Evolutionary conservation across 768 basidiomycete genomes (phyloP).

Genomic region (Pholiota microspora): DNA sequence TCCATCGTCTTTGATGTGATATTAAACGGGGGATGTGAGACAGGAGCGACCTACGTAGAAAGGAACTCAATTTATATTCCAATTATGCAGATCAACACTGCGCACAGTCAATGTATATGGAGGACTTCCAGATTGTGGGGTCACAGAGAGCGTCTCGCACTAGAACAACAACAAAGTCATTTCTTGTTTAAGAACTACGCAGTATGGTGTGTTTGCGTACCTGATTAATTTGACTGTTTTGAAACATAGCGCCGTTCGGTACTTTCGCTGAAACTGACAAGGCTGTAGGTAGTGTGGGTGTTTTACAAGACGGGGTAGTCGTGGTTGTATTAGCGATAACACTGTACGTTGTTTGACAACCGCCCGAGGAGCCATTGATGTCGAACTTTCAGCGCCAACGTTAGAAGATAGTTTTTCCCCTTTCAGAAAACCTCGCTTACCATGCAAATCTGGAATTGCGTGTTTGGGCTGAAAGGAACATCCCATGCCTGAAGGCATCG

Average conservation of each 20-base stretch:
- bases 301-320: conserved; percentile 35
- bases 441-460: conserved; percentile 60
- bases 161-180: conserved; percentile 13
- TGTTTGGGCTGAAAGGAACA: conserved; percentile 49
- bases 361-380: conserved; percentile 44
- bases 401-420: neutral
- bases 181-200: neutral
- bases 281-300: conserved; percentile 33
- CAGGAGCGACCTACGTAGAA: conserved; percentile 41
- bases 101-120: conserved; percentile 47
- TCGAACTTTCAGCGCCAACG: conserved; percentile 36
- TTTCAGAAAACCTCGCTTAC: conserved; percentile 23
- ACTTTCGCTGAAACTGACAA: conserved; percentile 35
- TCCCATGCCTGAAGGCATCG: conserved; percentile 37
- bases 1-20: conserved; percentile 39
- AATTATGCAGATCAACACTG: neutral
- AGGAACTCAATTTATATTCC: neutral
- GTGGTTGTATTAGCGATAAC: conserved; percentile 40
- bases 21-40: conserved; percentile 50
- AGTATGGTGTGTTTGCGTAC: conserved; percentile 20
- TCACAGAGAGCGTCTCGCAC: conserved; percentile 48
- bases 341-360: conserved; percentile 49
- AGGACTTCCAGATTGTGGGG: conserved; percentile 40
- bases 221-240: conserved; percentile 45
- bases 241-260: conserved; percentile 37